Base-by-base conservation (phyloP, 2,329 filamentous ascomycete genomes). In the Blastomyces parvus region DNA sequence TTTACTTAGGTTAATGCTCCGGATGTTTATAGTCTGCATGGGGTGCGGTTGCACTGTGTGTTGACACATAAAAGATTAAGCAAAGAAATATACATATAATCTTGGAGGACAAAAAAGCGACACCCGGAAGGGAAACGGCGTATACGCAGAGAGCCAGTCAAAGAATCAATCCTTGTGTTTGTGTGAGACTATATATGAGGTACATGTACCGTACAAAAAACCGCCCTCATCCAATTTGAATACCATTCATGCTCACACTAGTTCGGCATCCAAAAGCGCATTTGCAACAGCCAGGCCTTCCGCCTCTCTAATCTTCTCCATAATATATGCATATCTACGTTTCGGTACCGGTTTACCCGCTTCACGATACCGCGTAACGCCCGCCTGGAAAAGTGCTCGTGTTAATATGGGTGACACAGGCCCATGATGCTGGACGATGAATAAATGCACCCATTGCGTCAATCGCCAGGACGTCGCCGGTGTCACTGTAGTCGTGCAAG, bases 301-400 rank as follows among this genome's bases (percentile, higher is more conserved):
- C 17, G 78, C 68, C 33, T 72, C 65, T 42, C 68, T 66, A 25
- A 83, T 76, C n/a, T 78, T 65, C n/a, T 69, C 65, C 52, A 81
- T 66, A 6, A 83, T 76, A 69, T 77, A 83, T 40, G 70, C 67
- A 62, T 81, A 73, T 63, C 74, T 73, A 36, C 66, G 66, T 0
- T 67, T 68, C 14, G 74, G 67, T 0, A 82, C 70, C 30, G 68
- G 68, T 2, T 68, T 64, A 1, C 74, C 74, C 40, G 74, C 72
- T 25, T 75, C 70, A 19, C 79, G 73, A 46, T 74, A 77, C 19
- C 80, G 73, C 30, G 77, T 72, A 30, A 84, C 72, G 19, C 80
- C 82, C 27, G 80, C 78, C 66, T 79, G 74, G 63, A 82, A 81
- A 68, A 84, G 67, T 0, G 82, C 80, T 40, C 79, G 76, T 7